phyloP scores from a whole-genome alignment of 208 protist species.

The Leishmania lainsoni region DNA sequence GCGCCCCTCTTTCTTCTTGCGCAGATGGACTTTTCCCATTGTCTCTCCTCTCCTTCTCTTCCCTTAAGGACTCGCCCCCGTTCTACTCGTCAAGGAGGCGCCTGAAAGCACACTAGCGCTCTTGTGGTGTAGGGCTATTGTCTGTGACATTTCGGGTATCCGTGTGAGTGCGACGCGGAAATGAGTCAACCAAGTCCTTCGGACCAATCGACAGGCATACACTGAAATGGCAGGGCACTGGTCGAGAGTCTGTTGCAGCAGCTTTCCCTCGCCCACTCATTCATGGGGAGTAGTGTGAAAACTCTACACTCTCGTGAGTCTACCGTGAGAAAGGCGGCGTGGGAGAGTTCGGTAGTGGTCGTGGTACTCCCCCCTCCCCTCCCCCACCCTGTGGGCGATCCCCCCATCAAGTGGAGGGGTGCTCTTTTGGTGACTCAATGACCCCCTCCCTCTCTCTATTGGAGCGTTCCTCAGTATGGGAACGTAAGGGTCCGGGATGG shows the following conservation, averaged over 20 bases:
- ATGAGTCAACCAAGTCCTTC: not conserved
- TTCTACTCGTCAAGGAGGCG: not conserved
- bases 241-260: not conserved
- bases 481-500: not conserved
- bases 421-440: no score
- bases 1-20: not conserved
- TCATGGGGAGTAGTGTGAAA: not conserved
- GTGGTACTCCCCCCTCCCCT: no score
- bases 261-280: not conserved
- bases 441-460: not conserved
- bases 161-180: not conserved
- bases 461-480: not conserved
- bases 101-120: no score
- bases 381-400: no score
- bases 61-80: not conserved
- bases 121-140: not conserved
- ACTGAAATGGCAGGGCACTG: not conserved
- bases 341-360: not conserved
- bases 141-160: not conserved
- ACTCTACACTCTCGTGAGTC: not conserved
- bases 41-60: not conserved
- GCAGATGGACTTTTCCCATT: not conserved
- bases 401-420: no score
- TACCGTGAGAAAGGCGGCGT: not conserved
- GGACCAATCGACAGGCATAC: not conserved